Evolutionary conservation across 164 flowering plant species (phyloP).

Genomic region (Dillenia suffruticosa): DNA sequence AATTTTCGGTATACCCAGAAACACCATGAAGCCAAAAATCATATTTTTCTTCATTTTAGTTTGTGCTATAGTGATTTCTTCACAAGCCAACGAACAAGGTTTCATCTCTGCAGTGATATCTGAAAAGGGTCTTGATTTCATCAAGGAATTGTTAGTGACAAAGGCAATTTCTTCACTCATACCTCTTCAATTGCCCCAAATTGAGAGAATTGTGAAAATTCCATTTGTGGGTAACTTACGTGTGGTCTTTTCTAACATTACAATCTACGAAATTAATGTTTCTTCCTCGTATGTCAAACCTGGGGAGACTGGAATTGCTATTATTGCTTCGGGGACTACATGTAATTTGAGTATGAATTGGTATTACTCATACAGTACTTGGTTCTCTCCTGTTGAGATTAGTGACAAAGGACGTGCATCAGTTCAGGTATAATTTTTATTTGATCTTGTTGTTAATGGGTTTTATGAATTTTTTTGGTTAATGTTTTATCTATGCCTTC

Average conservation of each 20-base stretch:
- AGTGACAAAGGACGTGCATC: slow-evolving; percentile 67
- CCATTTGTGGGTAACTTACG: slow-evolving; percentile 64
- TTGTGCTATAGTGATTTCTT: no score
- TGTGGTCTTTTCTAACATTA: slow-evolving; percentile 47
- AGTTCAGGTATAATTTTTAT: slow-evolving; percentile 45
- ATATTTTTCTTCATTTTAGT: no score
- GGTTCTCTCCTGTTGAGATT: slow-evolving; percentile 56
- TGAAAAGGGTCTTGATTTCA: slow-evolving; percentile 66
- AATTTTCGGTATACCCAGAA: no score
- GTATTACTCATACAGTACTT: slow-evolving; percentile 61
- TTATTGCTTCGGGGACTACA: slow-evolving; percentile 64
- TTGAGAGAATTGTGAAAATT: slow-evolving; percentile 41
- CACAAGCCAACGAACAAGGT: slow-evolving; percentile 20
- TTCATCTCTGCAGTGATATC: slow-evolving; percentile 46
- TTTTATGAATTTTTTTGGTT: no score
- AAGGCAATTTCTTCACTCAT: slow-evolving; percentile 53
- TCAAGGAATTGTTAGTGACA: slow-evolving; percentile 54
- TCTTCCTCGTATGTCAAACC: slow-evolving; percentile 43
- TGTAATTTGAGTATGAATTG: slow-evolving; percentile 77
- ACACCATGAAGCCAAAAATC: no score
- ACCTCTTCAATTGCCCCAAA: slow-evolving; percentile 56
- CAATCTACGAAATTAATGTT: slow-evolving; percentile 44
- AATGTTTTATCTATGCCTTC: no score
- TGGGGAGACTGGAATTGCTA: slow-evolving; percentile 55
- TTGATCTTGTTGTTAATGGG: no score